Evolutionary conservation across 768 basidiomycete genomes (phyloP).

Genomic region (Hericium coralloides): DNA sequence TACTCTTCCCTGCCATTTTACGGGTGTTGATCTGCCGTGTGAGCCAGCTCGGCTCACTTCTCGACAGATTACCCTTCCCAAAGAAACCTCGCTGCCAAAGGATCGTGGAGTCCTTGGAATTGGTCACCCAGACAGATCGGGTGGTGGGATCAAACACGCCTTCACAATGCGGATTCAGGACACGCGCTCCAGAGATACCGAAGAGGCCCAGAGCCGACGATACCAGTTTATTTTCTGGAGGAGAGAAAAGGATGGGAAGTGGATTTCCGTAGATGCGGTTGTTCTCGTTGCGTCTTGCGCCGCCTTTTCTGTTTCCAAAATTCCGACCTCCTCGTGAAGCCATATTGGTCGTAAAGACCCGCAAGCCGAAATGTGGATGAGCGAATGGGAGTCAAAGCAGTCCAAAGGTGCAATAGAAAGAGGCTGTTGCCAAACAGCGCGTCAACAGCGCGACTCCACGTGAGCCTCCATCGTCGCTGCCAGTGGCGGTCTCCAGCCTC

Average conservation of each 20-base stretch:
- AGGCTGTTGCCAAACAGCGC: constrained; percentile 12
- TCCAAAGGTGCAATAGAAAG: background rate
- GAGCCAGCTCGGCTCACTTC: constrained; percentile 94
- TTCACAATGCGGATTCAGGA: constrained; percentile 65
- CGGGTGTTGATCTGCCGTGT: constrained; percentile 62
- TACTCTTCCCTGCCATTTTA: constrained; percentile 50
- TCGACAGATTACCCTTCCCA: constrained; percentile 89
- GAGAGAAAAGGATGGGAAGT: constrained; percentile 52
- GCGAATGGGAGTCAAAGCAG: background rate
- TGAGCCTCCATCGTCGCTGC: background rate
- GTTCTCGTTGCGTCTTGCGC: constrained; percentile 49
- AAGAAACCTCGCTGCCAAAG: constrained; percentile 94
- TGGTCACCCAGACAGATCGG: constrained; percentile 81
- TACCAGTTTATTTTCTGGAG: constrained; percentile 32
- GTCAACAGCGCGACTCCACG: constrained; percentile 10
- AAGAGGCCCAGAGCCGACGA: constrained; percentile 34
- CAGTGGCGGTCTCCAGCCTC: background rate
- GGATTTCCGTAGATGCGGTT: constrained; percentile 62
- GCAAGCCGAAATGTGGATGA: background rate
- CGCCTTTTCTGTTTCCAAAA: constrained; percentile 32
- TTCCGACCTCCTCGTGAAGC: background rate
- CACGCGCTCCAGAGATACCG: constrained; percentile 39
- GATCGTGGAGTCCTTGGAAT: constrained; percentile 49
- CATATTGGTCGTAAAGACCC: background rate
- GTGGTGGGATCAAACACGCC: constrained; percentile 73